A percentile compares a stretch with the other conserved stretches of the same genome.
Evolutionary conservation across 129 eudicot genomes (phyloP).

Genomic region (Lactuca saligna): DNA sequence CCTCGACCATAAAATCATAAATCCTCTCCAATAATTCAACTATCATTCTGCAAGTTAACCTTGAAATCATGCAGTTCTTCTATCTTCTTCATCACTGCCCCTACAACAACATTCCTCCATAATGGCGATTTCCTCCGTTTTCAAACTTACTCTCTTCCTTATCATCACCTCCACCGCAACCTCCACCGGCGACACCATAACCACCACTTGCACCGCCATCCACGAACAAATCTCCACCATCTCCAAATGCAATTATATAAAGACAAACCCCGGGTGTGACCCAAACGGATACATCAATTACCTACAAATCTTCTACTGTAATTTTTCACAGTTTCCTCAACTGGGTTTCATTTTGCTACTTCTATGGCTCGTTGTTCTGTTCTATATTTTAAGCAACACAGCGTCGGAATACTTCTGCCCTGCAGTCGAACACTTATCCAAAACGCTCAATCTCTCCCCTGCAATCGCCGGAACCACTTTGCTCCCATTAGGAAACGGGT

Average conservation of each 20-base stretch:
- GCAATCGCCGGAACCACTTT: constrained; percentile 68
- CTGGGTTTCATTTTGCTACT: constrained; percentile 41
- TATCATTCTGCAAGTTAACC: background rate
- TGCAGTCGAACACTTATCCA: constrained; percentile 49
- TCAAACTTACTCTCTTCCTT: background rate
- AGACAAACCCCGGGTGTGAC: constrained; percentile 32
- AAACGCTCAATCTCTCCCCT: constrained; percentile 49
- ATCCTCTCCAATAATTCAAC: too few species aligned
- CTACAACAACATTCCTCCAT: background rate
- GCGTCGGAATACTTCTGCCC: constrained; percentile 66
- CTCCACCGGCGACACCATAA: background rate
- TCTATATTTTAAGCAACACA: constrained; percentile 58
- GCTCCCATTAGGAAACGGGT: constrained; percentile 74
- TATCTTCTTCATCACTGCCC: constrained; percentile 4
- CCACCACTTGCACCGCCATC: constrained; percentile 29
- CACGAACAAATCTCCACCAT: constrained; percentile 19
- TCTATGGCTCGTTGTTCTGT: constrained; percentile 53
- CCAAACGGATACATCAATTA: constrained; percentile 56
- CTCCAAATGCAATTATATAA: constrained; percentile 43
- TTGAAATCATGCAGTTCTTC: constrained; percentile 3
- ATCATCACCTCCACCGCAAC: constrained; percentile 11
- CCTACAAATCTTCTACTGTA: constrained; percentile 49
- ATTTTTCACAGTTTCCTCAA: constrained; percentile 27
- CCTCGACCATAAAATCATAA: too few species aligned
- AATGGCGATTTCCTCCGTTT: constrained; percentile 7